phyloP scores from a whole-genome alignment of 1,284 basidiomycete species.

The Heterobasidion irregulare region DNA sequence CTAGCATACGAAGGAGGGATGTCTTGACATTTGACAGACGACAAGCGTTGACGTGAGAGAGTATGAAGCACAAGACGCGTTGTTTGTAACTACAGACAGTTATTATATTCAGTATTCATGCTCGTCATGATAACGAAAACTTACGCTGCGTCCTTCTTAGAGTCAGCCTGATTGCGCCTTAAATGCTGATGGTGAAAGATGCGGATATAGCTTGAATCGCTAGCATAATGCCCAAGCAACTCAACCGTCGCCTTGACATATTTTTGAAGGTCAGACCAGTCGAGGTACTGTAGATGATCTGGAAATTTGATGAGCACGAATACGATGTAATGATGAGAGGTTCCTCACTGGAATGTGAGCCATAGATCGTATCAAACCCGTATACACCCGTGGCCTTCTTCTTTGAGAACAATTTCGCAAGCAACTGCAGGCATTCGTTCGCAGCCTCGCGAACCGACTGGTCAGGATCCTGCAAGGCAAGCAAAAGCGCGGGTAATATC shows the following conservation, averaged over 20 bases:
- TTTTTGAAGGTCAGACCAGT: slow-evolving; percentile 58
- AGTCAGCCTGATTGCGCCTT: slow-evolving; percentile 35
- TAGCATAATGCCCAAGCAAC: slow-evolving; percentile 51
- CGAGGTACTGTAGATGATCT: slow-evolving; percentile 75
- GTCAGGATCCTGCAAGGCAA: slow-evolving; percentile 51
- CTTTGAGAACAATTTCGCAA: slow-evolving; percentile 32
- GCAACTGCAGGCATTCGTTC: slow-evolving; percentile 50
- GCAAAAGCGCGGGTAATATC: slow-evolving; percentile 70
- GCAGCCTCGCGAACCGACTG: slow-evolving; percentile 52
- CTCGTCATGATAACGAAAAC: slow-evolving; percentile 14
- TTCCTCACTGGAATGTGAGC: slow-evolving; percentile 49
- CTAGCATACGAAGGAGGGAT: slow-evolving; percentile 52
- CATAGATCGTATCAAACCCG: slow-evolving; percentile 81
- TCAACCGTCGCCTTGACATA: slow-evolving; percentile 57
- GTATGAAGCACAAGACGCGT: slow-evolving; percentile 69
- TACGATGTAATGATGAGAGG: background rate
- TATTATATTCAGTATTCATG: background rate
- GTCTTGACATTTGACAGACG: slow-evolving; percentile 41
- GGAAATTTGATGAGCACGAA: background rate
- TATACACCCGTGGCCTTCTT: slow-evolving; percentile 57
- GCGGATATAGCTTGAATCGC: slow-evolving; percentile 61
- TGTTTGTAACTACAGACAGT: slow-evolving; percentile 54
- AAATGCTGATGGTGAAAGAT: slow-evolving; percentile 60
- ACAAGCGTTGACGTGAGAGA: slow-evolving; percentile 76
- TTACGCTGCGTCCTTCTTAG: slow-evolving; percentile 60